A percentile compares a stretch with the other conserved stretches of the same genome.
Conservation (phyloP, 164 flowering plant genomes). For the Houttuynia cordata region DNA sequence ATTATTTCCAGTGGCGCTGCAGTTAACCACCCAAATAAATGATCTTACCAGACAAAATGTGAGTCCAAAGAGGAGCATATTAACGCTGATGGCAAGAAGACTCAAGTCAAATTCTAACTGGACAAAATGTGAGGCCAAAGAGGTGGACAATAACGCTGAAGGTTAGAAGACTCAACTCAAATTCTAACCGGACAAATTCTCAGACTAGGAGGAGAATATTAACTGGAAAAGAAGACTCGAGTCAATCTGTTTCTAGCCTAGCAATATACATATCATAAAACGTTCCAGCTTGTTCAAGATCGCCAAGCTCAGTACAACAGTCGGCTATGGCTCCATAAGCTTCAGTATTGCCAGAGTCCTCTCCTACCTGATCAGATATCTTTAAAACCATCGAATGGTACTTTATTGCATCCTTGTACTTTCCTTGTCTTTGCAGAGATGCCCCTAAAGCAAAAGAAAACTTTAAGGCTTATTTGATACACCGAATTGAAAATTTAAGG, state of each 20-base stretch:
- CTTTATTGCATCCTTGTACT: constrained; percentile 73
- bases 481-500: no score
- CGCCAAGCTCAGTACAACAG: constrained; percentile 95
- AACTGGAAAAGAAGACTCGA: not conserved
- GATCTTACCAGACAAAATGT: no score
- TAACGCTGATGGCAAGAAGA: no score
- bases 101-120: no score
- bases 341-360: constrained; percentile 81
- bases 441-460: constrained; percentile 65
- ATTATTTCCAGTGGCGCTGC: not conserved
- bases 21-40: not conserved
- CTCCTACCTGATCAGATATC: constrained; percentile 58
- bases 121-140: no score
- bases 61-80: no score
- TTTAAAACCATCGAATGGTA: constrained; percentile 75
- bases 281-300: constrained; percentile 71
- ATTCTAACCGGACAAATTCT: no score
- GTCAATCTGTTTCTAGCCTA: constrained; percentile 57
- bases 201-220: no score
- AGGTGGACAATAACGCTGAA: no score
- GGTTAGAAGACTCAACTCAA: no score
- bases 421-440: constrained; percentile 77
- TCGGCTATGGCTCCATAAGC: constrained; percentile 96
- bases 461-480: no score
- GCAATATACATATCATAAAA: constrained; percentile 75